Evolutionary conservation across 208 protist species (phyloP), one percentile per base, ranked within the genome.

Genomic region (Trichomonas tenax): DNA sequence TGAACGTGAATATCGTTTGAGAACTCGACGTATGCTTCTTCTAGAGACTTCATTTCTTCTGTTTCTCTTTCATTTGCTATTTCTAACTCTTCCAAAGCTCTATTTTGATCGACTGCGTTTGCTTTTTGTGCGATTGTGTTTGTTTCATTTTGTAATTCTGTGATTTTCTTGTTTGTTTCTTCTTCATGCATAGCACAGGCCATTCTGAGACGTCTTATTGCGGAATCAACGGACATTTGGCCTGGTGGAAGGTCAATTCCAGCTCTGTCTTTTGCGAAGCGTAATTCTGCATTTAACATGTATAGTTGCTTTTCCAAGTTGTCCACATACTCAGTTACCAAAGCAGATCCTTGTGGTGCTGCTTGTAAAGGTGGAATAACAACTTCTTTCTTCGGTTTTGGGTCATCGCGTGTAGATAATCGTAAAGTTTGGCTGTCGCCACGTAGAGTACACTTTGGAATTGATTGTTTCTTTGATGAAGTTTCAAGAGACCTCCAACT

Each of bases 101-200:
- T 48, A n/a, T 93, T 34, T 51, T 51, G 40, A 26, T 93, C 46
- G 17, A 93, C 51, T 51, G 40, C 17, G 31, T 36, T 41, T 34
- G 44, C 45, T 51, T 93, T 93, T 48, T 93, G 14, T 15, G 23
- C 45, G 21, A 51, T 48, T 49, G 45, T 31, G n/a, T 41, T 26
- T 34, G 44, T 93, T 48, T 34, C 44, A 23, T 51, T 14, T 51
- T 93, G 26, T 51, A 48, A 41, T 26, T 93, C n/a, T 23, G 41
- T 34, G 10, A 93, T 51, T 93, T 93, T 44, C 45, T 93, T 48
- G 46, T 93, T 93, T 23, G 86, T 93, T 93, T 93, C 44, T 93
- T 93, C 86, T 93, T 93, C 86, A 41, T 93, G 23, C 41, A 48
- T 14, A 8, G 44, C 23, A 38, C 44, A 93, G 0, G 86, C 86